Evolutionary conservation across 2,329 filamentous ascomycete species (phyloP).

Genomic region (Trichoderma koningii): DNA sequence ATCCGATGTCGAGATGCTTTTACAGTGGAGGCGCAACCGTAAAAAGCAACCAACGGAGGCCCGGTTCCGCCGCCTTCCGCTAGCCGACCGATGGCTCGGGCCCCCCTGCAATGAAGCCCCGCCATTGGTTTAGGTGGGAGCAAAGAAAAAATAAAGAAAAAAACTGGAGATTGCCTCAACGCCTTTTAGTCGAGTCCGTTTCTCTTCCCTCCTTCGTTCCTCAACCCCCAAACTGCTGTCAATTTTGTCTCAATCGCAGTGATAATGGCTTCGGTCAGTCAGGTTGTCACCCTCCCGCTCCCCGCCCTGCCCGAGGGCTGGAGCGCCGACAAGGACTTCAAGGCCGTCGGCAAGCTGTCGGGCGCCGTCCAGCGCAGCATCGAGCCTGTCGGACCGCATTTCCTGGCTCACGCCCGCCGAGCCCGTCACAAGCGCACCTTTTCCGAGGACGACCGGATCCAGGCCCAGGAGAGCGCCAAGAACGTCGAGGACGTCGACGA

Average conservation of each 20-base stretch:
- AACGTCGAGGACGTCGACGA: constrained; percentile 91
- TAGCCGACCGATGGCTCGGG: neutral
- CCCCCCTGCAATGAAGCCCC: constrained; percentile 19
- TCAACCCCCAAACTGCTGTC: constrained; percentile 1
- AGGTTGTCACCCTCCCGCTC: constrained; percentile 66
- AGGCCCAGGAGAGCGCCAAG: constrained; percentile 92
- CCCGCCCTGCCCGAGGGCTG: constrained; percentile 78
- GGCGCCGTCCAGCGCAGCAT: constrained; percentile 80
- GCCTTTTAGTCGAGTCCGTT: neutral
- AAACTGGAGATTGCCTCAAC: constrained; percentile 17
- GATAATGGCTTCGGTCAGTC: constrained; percentile 64
- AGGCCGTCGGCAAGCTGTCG: constrained; percentile 75
- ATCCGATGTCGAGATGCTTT: neutral
- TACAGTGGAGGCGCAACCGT: too few species aligned
- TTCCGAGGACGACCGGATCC: constrained; percentile 96
- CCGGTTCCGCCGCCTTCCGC: constrained; percentile 34
- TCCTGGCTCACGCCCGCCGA: constrained; percentile 94
- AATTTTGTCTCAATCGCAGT: neutral
- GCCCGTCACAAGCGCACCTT: constrained; percentile 97
- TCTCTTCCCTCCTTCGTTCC: neutral
- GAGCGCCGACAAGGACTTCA: constrained; percentile 90
- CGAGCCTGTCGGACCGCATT: constrained; percentile 95
- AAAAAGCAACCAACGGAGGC: constrained; percentile 28
- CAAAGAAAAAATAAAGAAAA: constrained; percentile 25
- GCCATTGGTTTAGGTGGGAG: constrained; percentile 23